Evolutionary conservation across 225 moss, liverwort and hornwort genomes (phyloP).

Genomic region (Lunularia cruciata): DNA sequence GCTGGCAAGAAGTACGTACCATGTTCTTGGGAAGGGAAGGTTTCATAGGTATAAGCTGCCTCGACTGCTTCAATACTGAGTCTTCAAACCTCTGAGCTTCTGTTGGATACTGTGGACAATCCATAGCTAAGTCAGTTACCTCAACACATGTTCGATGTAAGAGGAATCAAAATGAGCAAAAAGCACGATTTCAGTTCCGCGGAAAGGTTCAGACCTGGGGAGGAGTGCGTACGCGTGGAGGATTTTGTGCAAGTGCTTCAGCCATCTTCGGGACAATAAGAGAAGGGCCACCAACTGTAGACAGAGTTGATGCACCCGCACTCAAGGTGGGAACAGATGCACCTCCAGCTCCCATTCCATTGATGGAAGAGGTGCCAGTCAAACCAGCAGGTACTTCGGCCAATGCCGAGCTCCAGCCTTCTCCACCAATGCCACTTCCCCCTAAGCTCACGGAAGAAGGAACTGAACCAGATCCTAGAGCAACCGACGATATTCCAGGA

Average conservation of each 20-base stretch:
- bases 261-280: slow-evolving; percentile 67
- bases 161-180: not conserved
- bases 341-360: slow-evolving; percentile 51
- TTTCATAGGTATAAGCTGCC: slow-evolving; percentile 83
- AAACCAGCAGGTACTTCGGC: slow-evolving; percentile 77
- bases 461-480: slow-evolving; percentile 39
- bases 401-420: slow-evolving; percentile 92
- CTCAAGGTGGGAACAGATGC: slow-evolving; percentile 32
- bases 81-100: slow-evolving; percentile 90
- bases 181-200: not conserved
- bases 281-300: slow-evolving; percentile 37
- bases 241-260: slow-evolving; percentile 78
- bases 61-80: slow-evolving; percentile 63
- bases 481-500: slow-evolving; percentile 51
- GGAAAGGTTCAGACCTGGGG: slow-evolving; percentile 58
- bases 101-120: slow-evolving; percentile 47
- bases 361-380: slow-evolving; percentile 35
- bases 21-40: slow-evolving; percentile 72
- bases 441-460: slow-evolving; percentile 30
- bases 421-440: slow-evolving; percentile 61
- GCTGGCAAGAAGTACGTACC: slow-evolving; percentile 41
- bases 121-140: not conserved
- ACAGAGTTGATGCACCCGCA: slow-evolving; percentile 36
- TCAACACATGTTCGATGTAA: not conserved
- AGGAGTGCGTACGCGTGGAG: slow-evolving; percentile 90